Base-by-base conservation (phyloP, 2,329 filamentous ascomycete species). In the Colletotrichum higginsianum region DNA sequence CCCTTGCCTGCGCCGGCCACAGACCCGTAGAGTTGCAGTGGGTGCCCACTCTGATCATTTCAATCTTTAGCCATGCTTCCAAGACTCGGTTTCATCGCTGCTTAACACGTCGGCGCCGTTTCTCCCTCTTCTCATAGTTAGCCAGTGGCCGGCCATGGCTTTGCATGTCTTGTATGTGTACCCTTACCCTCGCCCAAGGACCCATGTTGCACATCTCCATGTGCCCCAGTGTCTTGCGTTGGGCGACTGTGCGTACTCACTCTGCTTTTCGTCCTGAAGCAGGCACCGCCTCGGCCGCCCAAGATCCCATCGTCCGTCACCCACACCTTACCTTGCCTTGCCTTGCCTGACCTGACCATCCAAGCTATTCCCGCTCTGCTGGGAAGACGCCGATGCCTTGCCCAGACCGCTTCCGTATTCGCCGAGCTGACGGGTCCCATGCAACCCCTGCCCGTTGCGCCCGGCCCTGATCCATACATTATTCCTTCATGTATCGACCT, bases 191-290 rank as follows among this genome's bases (percentile, higher is more conserved):
- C 46, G 50, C 21, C 38, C 50, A 47, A 68, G 58, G 52, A 68
- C 63, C 57, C 68, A 68, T 71, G 68, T 63, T 68, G 65, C 50
- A 68, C 58, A 68, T 71, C 68, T 66, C 66, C 70, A 72, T 72
- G 61, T 71, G 70, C 60, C 58, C 57, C 52, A 53, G 23, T 72
- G 70, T 72, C 70, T 72, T 73, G 72, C 70, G 62, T 65, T 60
- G 50, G 50, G 67, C 47, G 53, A 70, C 70, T 63, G 70, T 69
- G 64, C 53, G 50, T 46, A 38, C 63, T 70, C 52, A 58, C 38
- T 74, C 52, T 71, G 47, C 53, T 73, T 73, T 69, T 70, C 72
- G 61, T 70, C 70, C 72, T 74, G 71, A 73, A 71, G 73, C 73
- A 71, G 60, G 58, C 62, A 69, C 63, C 66, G 62, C 66, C 58